phyloP scores from a whole-genome alignment of 2,329 filamentous ascomycete genomes.

The Penicillium italicum region DNA sequence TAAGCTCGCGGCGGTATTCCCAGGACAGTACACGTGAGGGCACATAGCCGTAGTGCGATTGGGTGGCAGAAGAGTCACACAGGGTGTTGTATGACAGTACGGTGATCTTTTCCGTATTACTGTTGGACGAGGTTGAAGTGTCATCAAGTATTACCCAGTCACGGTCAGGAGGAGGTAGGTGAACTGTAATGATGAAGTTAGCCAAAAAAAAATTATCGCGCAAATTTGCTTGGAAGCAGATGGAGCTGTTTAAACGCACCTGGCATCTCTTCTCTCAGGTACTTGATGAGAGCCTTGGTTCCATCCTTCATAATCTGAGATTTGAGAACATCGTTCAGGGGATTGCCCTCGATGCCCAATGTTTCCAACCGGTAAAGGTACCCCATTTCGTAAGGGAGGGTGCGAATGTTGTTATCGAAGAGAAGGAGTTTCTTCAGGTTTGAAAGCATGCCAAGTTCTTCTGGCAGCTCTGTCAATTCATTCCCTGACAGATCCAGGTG shows the following conservation, averaged over 20 bases:
- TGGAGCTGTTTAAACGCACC: slow-evolving; percentile 54
- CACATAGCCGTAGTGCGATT: slow-evolving; percentile 83
- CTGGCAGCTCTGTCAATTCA: slow-evolving; percentile 73
- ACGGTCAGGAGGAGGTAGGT: slow-evolving; percentile 70
- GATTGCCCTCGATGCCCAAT: slow-evolving; percentile 89
- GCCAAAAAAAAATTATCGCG: not conserved
- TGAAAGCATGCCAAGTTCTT: slow-evolving; percentile 95
- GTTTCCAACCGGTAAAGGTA: slow-evolving; percentile 84
- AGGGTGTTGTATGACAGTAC: slow-evolving; percentile 94
- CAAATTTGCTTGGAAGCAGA: not conserved
- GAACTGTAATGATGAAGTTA: slow-evolving; percentile 53
- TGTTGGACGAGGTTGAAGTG: slow-evolving; percentile 45
- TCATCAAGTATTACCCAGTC: slow-evolving; percentile 72
- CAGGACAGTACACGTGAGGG: slow-evolving; percentile 76
- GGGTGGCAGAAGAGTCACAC: slow-evolving; percentile 87
- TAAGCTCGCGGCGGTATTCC: slow-evolving; percentile 79
- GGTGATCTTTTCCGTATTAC: slow-evolving; percentile 65
- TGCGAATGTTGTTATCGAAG: slow-evolving; percentile 84
- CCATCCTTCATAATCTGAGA: slow-evolving; percentile 81
- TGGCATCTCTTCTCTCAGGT: slow-evolving; percentile 77
- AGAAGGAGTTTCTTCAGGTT: slow-evolving; percentile 80
- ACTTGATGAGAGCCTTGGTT: slow-evolving; percentile 77
- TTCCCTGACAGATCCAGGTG: slow-evolving; percentile 89
- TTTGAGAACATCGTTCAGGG: slow-evolving; percentile 71
- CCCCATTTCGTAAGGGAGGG: slow-evolving; percentile 80